A percentile compares a stretch with the other conserved stretches of the same genome.
phyloP scores from a whole-genome alignment of 1,139 yeast species.

The Ashbya aceris region DNA sequence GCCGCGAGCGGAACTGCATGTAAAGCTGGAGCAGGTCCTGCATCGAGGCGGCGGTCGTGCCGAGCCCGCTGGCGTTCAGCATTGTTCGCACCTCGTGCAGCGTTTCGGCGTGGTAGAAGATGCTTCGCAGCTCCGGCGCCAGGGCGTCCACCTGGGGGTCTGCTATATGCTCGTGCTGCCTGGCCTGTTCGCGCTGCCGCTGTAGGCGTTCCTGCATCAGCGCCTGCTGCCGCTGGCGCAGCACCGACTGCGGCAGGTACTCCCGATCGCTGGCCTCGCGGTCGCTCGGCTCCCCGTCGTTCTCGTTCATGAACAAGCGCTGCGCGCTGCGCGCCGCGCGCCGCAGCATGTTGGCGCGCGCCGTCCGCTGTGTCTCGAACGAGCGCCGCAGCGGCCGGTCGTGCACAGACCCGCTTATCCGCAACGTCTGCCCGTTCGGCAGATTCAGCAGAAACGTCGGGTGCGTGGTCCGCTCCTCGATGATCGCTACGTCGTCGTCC shows the following conservation, averaged over 20 bases:
- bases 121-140: slow-evolving; percentile 13
- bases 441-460: slow-evolving; percentile 19
- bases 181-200: slow-evolving; percentile 6
- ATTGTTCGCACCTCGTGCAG: slow-evolving; percentile 19
- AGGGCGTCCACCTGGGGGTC: slow-evolving; percentile 5
- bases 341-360: slow-evolving; percentile 14
- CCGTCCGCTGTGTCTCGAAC: slow-evolving; percentile 17
- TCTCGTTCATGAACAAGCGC: slow-evolving; percentile 9
- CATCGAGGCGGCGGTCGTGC: slow-evolving; percentile 4
- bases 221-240: slow-evolving; percentile 10
- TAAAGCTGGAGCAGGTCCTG: slow-evolving; percentile 16
- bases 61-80: slow-evolving; percentile 6
- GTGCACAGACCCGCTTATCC: slow-evolving; percentile 15
- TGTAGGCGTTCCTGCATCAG: slow-evolving; percentile 9
- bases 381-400: slow-evolving; percentile 25
- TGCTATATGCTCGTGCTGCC: slow-evolving; percentile 4
- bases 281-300: slow-evolving; percentile 7
- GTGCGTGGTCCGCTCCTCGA: slow-evolving; percentile 21
- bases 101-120: slow-evolving; percentile 21
- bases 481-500: slow-evolving; percentile 23
- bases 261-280: slow-evolving; percentile 9
- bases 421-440: slow-evolving; percentile 24
- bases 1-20: slow-evolving; percentile 17
- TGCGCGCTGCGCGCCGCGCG: slow-evolving; percentile 18
- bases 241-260: slow-evolving; percentile 12